These are phyloP conservation scores for Leptographium flavum DNA, from an alignment of 2,329 filamentous ascomycete genomes.

Conservation along the genomic window DNA sequence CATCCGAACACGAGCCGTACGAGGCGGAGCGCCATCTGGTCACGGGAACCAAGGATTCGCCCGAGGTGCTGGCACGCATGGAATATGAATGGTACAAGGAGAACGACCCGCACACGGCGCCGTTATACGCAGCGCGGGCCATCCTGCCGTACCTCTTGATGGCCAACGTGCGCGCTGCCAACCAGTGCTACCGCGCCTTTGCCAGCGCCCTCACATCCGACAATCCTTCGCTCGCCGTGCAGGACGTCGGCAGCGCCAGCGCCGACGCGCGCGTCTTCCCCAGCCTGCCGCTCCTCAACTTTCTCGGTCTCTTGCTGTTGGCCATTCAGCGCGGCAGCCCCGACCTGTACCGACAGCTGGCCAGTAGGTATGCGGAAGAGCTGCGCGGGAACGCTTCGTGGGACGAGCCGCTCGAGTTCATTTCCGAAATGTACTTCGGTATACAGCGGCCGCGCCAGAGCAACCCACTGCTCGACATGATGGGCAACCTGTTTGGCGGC, in stretches of 20 bases:
- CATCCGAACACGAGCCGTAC: conserved; percentile 85
- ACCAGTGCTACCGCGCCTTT: conserved; percentile 67
- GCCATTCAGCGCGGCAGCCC: conserved; percentile 64
- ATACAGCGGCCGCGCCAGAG: conserved; percentile 79
- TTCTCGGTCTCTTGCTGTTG: conserved; percentile 71
- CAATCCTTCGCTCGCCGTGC: conserved; percentile 48
- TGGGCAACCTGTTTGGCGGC: conserved; percentile 86
- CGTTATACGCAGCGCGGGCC: conserved; percentile 71
- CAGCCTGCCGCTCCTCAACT: conserved; percentile 86
- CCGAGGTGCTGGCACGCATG: conserved; percentile 64
- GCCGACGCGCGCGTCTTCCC: conserved; percentile 75
- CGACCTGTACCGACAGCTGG: conserved; percentile 73
- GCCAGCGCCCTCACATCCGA: conserved; percentile 47
- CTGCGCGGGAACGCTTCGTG: conserved; percentile 66
- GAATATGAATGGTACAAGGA: conserved; percentile 91
- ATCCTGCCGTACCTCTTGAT: conserved; percentile 83
- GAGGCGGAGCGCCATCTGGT: conserved; percentile 85
- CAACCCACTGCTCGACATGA: conserved; percentile 95
- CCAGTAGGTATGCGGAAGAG: conserved; percentile 65
- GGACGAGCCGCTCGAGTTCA: conserved; percentile 69
- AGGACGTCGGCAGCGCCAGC: conserved; percentile 63
- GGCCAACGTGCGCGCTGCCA: conserved; percentile 82
- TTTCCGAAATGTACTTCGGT: conserved; percentile 94
- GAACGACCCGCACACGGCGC: conserved; percentile 76
- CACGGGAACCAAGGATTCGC: conserved; percentile 78